Evolutionary conservation across 2,329 filamentous ascomycete genomes (phyloP).

Genomic region (Leptosphaerulina australis): DNA sequence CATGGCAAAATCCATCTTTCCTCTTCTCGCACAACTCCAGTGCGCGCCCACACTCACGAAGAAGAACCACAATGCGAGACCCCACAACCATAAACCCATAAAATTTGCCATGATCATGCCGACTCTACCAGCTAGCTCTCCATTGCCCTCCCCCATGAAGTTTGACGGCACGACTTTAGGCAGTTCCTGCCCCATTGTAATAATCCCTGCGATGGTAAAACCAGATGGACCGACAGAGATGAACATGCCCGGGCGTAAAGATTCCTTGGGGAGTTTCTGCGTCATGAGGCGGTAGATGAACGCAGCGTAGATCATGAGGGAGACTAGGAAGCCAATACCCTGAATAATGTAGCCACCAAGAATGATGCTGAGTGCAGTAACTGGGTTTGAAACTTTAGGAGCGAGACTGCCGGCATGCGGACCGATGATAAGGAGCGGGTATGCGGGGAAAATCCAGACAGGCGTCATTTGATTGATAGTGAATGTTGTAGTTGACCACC

Average conservation of each 20-base stretch:
- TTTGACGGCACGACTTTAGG: slow-evolving; percentile 55
- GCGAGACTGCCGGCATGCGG: slow-evolving; percentile 70
- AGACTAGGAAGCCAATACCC: slow-evolving; percentile 68
- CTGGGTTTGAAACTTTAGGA: slow-evolving; percentile 50
- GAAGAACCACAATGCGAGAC: slow-evolving; percentile 83
- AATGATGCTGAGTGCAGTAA: slow-evolving; percentile 60
- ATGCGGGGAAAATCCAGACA: slow-evolving; percentile 86
- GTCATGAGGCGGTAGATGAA: slow-evolving; percentile 90
- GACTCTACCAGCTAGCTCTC: slow-evolving; percentile 61
- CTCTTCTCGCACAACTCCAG: slow-evolving; percentile 67
- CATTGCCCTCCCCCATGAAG: slow-evolving; percentile 62
- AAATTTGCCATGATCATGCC: slow-evolving; percentile 64
- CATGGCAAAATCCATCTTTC: slow-evolving; percentile 77
- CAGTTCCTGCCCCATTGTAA: slow-evolving; percentile 62
- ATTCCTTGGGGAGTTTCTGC: slow-evolving; percentile 79
- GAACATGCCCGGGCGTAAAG: slow-evolving; percentile 81
- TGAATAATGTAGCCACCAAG: slow-evolving; percentile 66
- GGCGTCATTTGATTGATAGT: slow-evolving; percentile 86
- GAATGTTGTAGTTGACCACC: slow-evolving; percentile 69
- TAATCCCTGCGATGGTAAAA: slow-evolving; percentile 67
- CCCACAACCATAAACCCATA: slow-evolving; percentile 80
- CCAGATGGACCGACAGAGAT: slow-evolving; percentile 79
- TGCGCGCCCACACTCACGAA: slow-evolving; percentile 78
- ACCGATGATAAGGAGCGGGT: slow-evolving; percentile 77
- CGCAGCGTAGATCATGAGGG: slow-evolving; percentile 80